phyloP scores from a whole-genome alignment of 108 stramenopile genomes.

The Stephanodiscus triporus region DNA sequence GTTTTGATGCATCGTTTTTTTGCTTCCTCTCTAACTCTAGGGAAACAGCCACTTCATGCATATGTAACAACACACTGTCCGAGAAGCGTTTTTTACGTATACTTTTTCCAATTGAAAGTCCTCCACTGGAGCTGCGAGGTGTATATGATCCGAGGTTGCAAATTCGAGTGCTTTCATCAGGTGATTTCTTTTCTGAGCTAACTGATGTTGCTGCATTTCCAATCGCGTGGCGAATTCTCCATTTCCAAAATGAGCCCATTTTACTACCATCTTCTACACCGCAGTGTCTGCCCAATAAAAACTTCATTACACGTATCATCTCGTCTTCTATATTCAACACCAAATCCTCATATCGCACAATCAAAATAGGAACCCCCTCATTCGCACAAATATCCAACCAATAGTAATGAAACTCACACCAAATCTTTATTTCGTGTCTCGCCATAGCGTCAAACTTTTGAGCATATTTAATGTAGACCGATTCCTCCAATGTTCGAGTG shows the following conservation, averaged over 20 bases:
- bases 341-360: conserved; percentile 85
- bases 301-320: conserved; percentile 56
- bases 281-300: conserved; percentile 27
- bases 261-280: conserved; percentile 19
- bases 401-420: conserved; percentile 69
- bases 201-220: conserved; percentile 3
- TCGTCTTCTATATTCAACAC: conserved; percentile 53
- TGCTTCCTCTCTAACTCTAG: conserved; percentile 25
- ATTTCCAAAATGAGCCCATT: conserved; percentile 44
- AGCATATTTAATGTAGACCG: conserved; percentile 61
- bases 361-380: conserved; percentile 45
- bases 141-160: conserved; percentile 58
- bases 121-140: conserved; percentile 49
- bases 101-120: conserved; percentile 54
- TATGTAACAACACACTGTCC: conserved; percentile 41
- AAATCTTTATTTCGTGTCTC: conserved; percentile 73
- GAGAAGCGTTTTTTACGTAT: conserved; percentile 60
- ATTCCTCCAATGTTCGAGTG: conserved; percentile 77
- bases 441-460: conserved; percentile 68
- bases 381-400: conserved; percentile 59
- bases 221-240: conserved; percentile 45
- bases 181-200: background rate
- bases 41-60: conserved; percentile 57
- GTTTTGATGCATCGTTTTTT: background rate
- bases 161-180: conserved; percentile 1